Conservation (phyloP, 1,139 yeast species). For the Chernovozyma aurita region DNA sequence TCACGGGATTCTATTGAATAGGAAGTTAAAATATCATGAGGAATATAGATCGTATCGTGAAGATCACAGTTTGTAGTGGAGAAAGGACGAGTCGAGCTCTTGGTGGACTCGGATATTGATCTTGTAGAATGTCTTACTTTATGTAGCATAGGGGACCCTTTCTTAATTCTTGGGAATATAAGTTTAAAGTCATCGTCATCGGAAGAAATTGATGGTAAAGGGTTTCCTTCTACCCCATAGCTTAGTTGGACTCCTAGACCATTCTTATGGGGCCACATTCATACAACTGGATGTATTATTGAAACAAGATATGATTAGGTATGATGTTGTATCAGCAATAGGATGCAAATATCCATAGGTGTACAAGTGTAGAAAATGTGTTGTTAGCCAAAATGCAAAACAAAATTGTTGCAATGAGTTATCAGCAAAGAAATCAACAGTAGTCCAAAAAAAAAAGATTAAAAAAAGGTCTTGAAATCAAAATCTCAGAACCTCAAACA, state of each 20-base stretch:
- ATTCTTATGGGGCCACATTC: conserved; percentile 40
- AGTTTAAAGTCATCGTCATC: conserved; percentile 9
- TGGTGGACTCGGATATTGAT: conserved; percentile 1
- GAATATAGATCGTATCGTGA: conserved; percentile 17
- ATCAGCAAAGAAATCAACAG: too few relatives aligned
- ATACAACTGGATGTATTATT: too few relatives aligned
- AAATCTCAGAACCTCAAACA: too few relatives aligned
- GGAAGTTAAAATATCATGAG: conserved; percentile 21
- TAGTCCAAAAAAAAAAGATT: too few relatives aligned
- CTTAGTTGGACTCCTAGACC: conserved; percentile 40
- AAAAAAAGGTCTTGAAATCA: too few relatives aligned
- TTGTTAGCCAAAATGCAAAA: too few relatives aligned
- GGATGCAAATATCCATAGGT: too few relatives aligned
- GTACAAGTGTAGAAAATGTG: too few relatives aligned
- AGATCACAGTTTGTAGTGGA: conserved; percentile 8
- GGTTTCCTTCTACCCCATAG: conserved; percentile 35
- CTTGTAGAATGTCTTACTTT: conserved; percentile 9
- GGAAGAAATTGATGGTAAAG: conserved; percentile 10
- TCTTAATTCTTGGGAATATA: conserved; percentile 22
- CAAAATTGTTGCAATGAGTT: too few relatives aligned
- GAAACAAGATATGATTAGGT: too few relatives aligned
- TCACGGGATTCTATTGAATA: conserved; percentile 20
- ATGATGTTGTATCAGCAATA: too few relatives aligned
- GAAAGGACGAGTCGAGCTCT: not conserved
- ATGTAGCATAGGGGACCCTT: conserved; percentile 15